Base-by-base conservation (phyloP, 176 grass and related monocot genomes). In the Tillandsia fasciculata region DNA sequence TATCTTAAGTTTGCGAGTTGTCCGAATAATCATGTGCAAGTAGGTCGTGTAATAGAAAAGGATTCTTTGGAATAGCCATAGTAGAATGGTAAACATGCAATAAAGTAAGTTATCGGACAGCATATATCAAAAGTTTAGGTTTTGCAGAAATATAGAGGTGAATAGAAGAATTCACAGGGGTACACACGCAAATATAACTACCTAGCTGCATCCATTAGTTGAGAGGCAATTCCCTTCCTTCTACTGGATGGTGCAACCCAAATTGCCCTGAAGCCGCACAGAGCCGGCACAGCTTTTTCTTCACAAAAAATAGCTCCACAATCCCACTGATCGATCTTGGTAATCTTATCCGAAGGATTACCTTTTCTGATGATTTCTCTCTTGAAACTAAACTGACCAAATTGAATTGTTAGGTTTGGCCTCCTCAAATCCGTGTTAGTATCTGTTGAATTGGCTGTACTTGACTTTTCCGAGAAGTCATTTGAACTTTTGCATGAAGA, bases 221-320 rank as follows among this genome's bases (percentile, higher is more conserved):
- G 74, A 24, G 89, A 87, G 15, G 76, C 93, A 67, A 92, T 74
- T 50, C 63, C 64, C 52, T 85, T 87, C 75, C 86, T 82, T 79
- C 93, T 90, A 58, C 76, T 72, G 15, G 84, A 87, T 66, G 86
- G 86, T 26, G 80, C 93, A 8, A 92, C 84, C 89, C 93, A 97
- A 66, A 97, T 87, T 52, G 89, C 89, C 64, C 89, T 83, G 79
- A 97, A 90, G 71, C 93, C 93, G 15, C 86, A 87, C 53, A 81
- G 24, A 26, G 86, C 89, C 10, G 76, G 79, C 15, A 87, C 81
- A 70, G 70, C 72, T 78, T 97, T 64, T 71, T 89, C 72, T 68
- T 87, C 69, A 3, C 93, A 92, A 15, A 83, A 75, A 78, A 92
- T 80, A 67, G 89, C 89, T 70, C 89, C 93, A 68, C 61, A 53